Conservation (phyloP, 805 yeast species). For the Hagleromyces aurorensis region DNA sequence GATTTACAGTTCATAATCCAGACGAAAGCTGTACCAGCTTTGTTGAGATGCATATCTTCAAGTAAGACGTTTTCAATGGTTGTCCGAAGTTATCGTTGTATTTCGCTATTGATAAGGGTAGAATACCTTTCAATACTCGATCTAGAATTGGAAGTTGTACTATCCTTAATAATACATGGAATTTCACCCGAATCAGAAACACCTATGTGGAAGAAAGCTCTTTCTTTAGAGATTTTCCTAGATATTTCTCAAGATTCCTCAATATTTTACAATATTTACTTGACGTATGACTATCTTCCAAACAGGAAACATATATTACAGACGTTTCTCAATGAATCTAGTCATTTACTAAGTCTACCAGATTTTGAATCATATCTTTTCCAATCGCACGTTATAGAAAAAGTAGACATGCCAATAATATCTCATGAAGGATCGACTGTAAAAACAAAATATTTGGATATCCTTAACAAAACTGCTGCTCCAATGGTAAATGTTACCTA, state of each 20-base stretch:
- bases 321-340: conserved; percentile 43
- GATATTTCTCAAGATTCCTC: conserved; percentile 50
- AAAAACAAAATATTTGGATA: conserved; percentile 57
- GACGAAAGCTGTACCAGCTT: conserved; percentile 64
- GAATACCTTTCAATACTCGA: conserved; percentile 56
- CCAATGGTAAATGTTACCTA: conserved; percentile 63
- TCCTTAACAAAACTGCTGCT: conserved; percentile 73
- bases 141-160: conserved; percentile 73
- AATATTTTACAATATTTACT: conserved; percentile 44
- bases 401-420: conserved; percentile 29
- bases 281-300: conserved; percentile 49
- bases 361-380: conserved; percentile 31
- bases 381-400: conserved; percentile 29
- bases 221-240: conserved; percentile 67
- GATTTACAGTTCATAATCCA: conserved; percentile 65
- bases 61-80: conserved; percentile 54
- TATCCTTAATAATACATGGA: conserved; percentile 68
- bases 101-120: conserved; percentile 48
- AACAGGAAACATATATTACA: conserved; percentile 54
- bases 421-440: conserved; percentile 38
- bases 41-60: conserved; percentile 57
- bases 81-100: conserved; percentile 68
- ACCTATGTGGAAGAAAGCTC: conserved; percentile 64
- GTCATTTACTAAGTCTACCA: conserved; percentile 28
- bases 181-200: conserved; percentile 47